Conservation (phyloP, 257 asterid species). For the Penstemon barbatus region DNA sequence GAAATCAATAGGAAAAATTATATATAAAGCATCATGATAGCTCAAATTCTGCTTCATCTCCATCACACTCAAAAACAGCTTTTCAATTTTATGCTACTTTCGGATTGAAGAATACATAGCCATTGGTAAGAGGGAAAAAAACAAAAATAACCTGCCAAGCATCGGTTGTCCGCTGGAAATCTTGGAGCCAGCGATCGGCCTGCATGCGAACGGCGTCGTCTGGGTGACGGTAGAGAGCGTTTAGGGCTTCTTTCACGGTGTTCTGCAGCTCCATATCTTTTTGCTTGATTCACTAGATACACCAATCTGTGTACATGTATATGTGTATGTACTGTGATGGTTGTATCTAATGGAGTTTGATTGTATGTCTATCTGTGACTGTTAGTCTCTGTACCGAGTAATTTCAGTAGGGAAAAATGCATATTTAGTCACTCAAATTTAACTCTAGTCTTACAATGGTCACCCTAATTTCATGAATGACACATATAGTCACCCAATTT, state of each 20-base stretch:
- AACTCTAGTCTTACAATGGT: too few relatives aligned
- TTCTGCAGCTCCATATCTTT: conserved; percentile 85
- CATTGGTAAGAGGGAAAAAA: background rate
- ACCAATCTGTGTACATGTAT: conserved; percentile 1
- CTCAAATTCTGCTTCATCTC: too few relatives aligned
- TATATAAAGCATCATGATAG: background rate
- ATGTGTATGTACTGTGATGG: conserved; percentile 15
- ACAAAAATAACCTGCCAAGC: conserved; percentile 88
- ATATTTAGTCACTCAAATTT: too few relatives aligned
- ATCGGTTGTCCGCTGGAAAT: conserved; percentile 89
- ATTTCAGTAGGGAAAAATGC: too few relatives aligned
- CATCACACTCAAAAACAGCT: too few relatives aligned
- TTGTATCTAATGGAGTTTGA: conserved; percentile 28
- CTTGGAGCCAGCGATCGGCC: conserved; percentile 98
- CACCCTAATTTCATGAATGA: too few relatives aligned
- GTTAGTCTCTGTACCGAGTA: background rate
- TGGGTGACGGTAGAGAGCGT: conserved; percentile 92
- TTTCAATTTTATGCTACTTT: too few relatives aligned
- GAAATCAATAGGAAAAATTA: background rate
- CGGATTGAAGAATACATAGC: background rate
- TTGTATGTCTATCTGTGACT: conserved; percentile 29
- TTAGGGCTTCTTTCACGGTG: conserved; percentile 98
- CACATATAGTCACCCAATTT: too few relatives aligned
- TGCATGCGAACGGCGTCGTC: conserved; percentile 92
- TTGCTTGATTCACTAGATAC: conserved; percentile 12